phyloP scores from a whole-genome alignment of 495 filamentous ascomycete species.

The Apodospora peruviana region DNA sequence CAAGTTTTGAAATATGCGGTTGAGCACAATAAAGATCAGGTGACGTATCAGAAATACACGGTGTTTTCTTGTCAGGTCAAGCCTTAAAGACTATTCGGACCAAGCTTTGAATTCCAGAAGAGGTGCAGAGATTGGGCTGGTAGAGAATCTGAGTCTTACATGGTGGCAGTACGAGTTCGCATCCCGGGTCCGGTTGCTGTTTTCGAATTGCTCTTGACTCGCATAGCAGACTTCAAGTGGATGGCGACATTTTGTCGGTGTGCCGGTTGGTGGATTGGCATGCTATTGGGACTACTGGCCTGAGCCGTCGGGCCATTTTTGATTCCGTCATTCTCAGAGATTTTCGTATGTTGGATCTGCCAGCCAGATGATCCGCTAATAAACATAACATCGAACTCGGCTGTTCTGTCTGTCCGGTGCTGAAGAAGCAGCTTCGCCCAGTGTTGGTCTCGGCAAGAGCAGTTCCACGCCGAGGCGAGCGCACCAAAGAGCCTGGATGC shows the following conservation, averaged over 20 bases:
- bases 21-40: no score
- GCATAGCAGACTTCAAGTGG: background rate
- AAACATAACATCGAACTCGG: conserved; percentile 23
- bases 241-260: background rate
- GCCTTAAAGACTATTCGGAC: no score
- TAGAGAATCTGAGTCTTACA: no score
- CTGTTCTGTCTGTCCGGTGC: conserved; percentile 18
- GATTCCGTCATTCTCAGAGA: background rate
- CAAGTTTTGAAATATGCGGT: no score
- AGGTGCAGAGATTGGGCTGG: no score
- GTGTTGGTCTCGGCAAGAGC: background rate
- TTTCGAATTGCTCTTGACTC: background rate
- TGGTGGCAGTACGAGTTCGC: no score
- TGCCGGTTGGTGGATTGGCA: background rate
- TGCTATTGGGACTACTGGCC: background rate
- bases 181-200: no score
- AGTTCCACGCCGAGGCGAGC: conserved; percentile 19
- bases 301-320: background rate
- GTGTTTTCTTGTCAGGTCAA: no score
- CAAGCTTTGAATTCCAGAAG: no score
- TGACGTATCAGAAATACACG: no score
- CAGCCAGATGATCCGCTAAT: background rate
- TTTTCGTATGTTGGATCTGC: background rate
- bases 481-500: conserved; percentile 2
- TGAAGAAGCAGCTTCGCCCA: conserved; percentile 29